A percentile compares a stretch with the other conserved stretches of the same genome.
Conservation (phyloP, 352 stramenopile species). For the Phytophthora pluvialis region DNA sequence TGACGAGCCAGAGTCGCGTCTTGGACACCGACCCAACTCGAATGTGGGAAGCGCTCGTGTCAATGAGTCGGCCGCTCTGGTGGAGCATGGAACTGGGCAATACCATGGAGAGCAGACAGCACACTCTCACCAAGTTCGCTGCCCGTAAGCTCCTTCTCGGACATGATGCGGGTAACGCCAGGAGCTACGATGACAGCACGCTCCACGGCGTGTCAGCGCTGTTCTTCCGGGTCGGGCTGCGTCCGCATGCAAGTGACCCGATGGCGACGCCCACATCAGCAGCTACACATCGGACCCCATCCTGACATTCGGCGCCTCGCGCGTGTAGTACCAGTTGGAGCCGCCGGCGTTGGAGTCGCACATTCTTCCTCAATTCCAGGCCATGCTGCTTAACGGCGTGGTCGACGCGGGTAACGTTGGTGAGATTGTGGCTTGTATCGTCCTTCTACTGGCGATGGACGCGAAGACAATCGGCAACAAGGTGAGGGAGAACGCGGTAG, state of each 20-base stretch:
- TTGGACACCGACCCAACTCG: neutral
- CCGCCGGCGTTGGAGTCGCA: neutral
- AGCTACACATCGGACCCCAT: neutral
- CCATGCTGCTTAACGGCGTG: slow-evolving; percentile 3
- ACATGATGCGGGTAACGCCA: neutral
- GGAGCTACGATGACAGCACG: slow-evolving; percentile 7
- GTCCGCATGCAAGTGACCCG: neutral
- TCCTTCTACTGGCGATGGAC: slow-evolving; percentile 11
- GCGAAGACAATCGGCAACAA: neutral
- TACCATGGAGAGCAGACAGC: neutral
- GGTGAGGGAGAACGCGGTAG: neutral
- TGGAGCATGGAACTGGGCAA: neutral
- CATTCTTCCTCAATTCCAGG: slow-evolving; percentile 2
- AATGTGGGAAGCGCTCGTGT: slow-evolving; percentile 4
- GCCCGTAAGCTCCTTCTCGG: slow-evolving; percentile 19
- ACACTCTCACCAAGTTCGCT: neutral
- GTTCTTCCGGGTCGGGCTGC: neutral
- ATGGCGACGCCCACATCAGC: slow-evolving; percentile 4
- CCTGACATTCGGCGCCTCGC: neutral
- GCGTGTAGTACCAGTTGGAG: neutral
- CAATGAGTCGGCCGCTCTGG: neutral
- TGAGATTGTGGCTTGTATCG: neutral
- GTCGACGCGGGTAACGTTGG: slow-evolving; percentile 6
- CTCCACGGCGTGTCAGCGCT: slow-evolving; percentile 30
- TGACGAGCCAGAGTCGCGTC: neutral